Percentiles rank a stretch among this genome's conserved stretches.
These are phyloP conservation scores for Porogramme epimiltina DNA, from an alignment of 1,284 basidiomycete genomes.

Conservation along the genomic window DNA sequence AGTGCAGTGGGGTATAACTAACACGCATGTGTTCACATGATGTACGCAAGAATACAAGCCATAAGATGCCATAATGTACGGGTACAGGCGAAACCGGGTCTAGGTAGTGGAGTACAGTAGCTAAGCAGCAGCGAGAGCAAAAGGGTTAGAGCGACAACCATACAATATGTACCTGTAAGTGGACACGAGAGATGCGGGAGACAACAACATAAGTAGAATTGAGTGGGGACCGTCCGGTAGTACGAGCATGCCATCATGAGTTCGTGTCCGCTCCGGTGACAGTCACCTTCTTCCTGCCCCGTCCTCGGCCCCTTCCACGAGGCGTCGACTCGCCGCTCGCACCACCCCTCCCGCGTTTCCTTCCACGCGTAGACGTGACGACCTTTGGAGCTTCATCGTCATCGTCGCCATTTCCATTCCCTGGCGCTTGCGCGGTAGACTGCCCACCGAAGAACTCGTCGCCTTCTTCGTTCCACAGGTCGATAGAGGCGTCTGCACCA, in stretches of 20 bases:
- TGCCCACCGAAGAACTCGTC: constrained; percentile 79
- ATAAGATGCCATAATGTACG: constrained; percentile 23
- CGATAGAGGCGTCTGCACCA: constrained; percentile 43
- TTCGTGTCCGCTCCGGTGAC: constrained; percentile 21
- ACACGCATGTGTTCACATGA: no score
- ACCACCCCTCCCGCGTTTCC: constrained; percentile 44
- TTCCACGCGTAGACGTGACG: constrained; percentile 34
- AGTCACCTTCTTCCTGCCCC: constrained; percentile 28
- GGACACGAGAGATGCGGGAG: constrained; percentile 13
- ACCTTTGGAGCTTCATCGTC: constrained; percentile 40
- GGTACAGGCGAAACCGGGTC: constrained; percentile 16
- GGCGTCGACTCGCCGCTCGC: constrained; percentile 31
- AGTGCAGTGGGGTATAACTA: no score
- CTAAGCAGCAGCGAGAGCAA: constrained; percentile 18
- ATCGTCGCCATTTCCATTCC: constrained; percentile 25
- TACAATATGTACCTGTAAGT: constrained; percentile 18
- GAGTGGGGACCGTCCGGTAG: background rate
- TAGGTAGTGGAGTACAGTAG: constrained; percentile 23
- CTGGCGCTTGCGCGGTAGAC: constrained; percentile 14
- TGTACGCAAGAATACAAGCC: constrained; percentile 17
- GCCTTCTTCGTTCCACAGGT: constrained; percentile 82
- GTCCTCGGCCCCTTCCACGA: constrained; percentile 17
- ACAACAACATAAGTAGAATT: background rate
- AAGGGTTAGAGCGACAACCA: constrained; percentile 22
- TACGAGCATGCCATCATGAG: constrained; percentile 15